These are phyloP conservation scores for Lactifluus subvellereus DNA, from an alignment of 768 basidiomycete species.

Conservation along the genomic window DNA sequence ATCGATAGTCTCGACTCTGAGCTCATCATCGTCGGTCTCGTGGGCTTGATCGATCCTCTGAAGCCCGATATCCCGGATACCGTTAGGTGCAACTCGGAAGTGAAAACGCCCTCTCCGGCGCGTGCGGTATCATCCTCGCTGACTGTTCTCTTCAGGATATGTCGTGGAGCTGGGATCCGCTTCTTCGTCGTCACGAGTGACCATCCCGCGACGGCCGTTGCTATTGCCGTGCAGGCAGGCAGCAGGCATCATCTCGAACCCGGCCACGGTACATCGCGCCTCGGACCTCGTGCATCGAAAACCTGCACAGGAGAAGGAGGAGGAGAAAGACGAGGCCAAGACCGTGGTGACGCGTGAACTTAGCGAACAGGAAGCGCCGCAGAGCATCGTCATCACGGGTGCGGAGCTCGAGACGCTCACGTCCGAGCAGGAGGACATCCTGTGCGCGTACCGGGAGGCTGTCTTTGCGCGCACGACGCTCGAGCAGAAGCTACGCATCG, in stretches of 20 bases:
- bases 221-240: constrained; percentile 59
- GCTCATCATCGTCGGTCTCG: constrained; percentile 50
- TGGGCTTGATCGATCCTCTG: constrained; percentile 58
- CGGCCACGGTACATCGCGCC: constrained; percentile 33
- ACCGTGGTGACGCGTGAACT: neutral
- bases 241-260: constrained; percentile 51
- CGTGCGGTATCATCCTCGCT: neutral
- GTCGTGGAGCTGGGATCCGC: constrained; percentile 52
- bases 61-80: constrained; percentile 49
- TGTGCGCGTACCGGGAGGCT: constrained; percentile 40
- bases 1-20: constrained; percentile 39
- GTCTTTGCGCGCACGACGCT: constrained; percentile 61
- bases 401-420: constrained; percentile 27
- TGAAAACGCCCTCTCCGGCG: neutral
- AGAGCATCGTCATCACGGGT: constrained; percentile 41
- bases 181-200: constrained; percentile 62
- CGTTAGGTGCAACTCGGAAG: constrained; percentile 30
- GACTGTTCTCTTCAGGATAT: constrained; percentile 28
- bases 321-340: constrained; percentile 31
- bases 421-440: constrained; percentile 22
- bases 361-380: constrained; percentile 17
- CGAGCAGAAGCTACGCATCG: constrained; percentile 60
- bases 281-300: constrained; percentile 35
- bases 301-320: constrained; percentile 27
- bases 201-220: constrained; percentile 53